Base-by-base conservation (phyloP, 192 early-diverging fungal species). In the Rhizophagus prolifer region DNA sequence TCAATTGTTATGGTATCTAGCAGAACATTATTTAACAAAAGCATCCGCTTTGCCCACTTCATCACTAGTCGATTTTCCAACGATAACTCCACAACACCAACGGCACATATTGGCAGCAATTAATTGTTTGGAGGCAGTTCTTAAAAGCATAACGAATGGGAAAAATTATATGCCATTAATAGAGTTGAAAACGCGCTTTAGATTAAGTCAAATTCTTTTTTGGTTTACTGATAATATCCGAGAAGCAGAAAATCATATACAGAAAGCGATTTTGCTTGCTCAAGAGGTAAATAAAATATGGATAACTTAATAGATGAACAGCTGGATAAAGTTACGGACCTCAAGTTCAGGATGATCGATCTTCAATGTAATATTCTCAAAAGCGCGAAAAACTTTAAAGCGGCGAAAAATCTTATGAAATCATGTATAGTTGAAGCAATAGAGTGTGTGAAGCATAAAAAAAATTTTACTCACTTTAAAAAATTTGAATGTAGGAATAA, bases 181-280 rank as follows among this genome's bases (percentile, higher is more conserved):
- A 26, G 74, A 76, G 23, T 78, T 79, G 13, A 84, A 82, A 62
- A 66, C 83, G 5, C 60, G 83, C 25, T 71, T 82, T 26, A 69
- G 83, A 1, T 73, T 84, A 34, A 81, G 81, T 13, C 81, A 82
- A 75, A 79, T 84, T 58, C 59, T 84, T 41, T 84, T 82, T 71
- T 78, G 80, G 63, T 81, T 81, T 68, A 82, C 81, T 13, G 83
- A 84, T 26, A 84, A 78, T 75, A 46, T 82, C 44, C 72, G 21
- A 26, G 74, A 76, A 19, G 61, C 74, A 12, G 60, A 76, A 76
- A 63, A 13, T 46, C 74, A 76, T 66, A 31, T 76, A 26, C 62
- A 65, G 21, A 76, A 76, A 31, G 74, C 74, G 74, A 54, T 76
- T 8, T 50, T 66, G 5, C 41, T 76, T n/a, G 25, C 64, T 9